Percentiles rank a stretch among this genome's conserved stretches.
Evolutionary conservation across 768 basidiomycete genomes (phyloP).

Genomic region (Phylloporus sp.): DNA sequence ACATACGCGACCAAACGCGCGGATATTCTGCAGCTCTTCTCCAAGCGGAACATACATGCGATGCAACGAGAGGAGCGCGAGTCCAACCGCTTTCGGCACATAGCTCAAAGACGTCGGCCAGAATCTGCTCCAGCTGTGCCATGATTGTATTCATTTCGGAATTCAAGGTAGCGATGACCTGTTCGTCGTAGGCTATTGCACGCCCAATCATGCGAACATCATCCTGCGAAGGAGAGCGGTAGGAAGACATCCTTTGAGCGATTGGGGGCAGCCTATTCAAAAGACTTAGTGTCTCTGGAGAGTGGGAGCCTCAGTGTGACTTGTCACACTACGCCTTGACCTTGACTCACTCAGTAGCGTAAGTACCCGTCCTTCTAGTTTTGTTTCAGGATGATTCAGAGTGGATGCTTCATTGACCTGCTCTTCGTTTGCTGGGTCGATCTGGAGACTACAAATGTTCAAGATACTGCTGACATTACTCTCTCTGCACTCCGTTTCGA

Average conservation of each 20-base stretch:
- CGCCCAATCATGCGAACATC: constrained; percentile 16
- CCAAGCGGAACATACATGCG: constrained; percentile 60
- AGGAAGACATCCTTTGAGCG: constrained; percentile 15
- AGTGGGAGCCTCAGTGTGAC: constrained; percentile 10
- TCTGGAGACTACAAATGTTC: constrained; percentile 77
- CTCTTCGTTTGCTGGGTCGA: constrained; percentile 51
- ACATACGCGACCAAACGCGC: constrained; percentile 56
- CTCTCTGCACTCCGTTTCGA: constrained; percentile 14
- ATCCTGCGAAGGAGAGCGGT: constrained; percentile 15
- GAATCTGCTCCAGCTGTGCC: constrained; percentile 38
- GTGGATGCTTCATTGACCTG: constrained; percentile 85
- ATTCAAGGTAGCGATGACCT: constrained; percentile 39
- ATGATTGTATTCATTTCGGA: constrained; percentile 40
- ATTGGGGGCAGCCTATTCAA: constrained; percentile 7
- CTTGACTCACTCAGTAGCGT: constrained; percentile 17
- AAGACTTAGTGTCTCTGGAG: constrained; percentile 1
- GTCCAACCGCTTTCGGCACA: constrained; percentile 51
- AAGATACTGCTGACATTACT: constrained; percentile 85
- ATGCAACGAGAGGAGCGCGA: constrained; percentile 50
- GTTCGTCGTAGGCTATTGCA: constrained; percentile 37
- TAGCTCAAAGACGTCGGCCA: constrained; percentile 49
- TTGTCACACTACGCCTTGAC: constrained; percentile 8
- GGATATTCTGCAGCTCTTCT: constrained; percentile 48
- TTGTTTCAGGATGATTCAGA: constrained; percentile 82
- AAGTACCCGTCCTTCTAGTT: constrained; percentile 10